Percentiles rank a stretch among this genome's conserved stretches.
phyloP scores from a whole-genome alignment of 2,329 filamentous ascomycete species.

The Ophiosphaerella narmari region DNA sequence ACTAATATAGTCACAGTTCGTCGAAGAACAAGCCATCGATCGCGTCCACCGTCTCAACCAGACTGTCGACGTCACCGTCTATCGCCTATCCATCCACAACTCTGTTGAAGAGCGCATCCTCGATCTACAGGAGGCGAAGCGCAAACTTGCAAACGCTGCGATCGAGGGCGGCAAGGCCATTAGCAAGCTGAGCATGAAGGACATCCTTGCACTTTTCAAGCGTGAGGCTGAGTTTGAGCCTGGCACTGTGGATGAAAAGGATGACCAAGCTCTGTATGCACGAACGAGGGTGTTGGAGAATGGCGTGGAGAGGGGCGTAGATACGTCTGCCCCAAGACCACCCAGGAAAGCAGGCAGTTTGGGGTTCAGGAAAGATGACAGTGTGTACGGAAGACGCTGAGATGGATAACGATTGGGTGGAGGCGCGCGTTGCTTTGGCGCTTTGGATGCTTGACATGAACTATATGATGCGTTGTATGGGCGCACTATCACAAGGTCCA shows the following conservation, averaged over 20 bases:
- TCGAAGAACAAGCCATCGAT: conserved; percentile 98
- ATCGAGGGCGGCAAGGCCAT: conserved; percentile 82
- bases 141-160: conserved; percentile 85
- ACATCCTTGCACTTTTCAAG: conserved; percentile 89
- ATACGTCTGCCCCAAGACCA: conserved; percentile 26
- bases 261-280: conserved; percentile 41
- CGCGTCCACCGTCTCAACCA: conserved; percentile 98
- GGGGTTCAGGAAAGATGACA: conserved; percentile 42
- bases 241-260: conserved; percentile 47
- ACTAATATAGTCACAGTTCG: conserved; percentile 64
- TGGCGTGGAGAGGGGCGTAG: conserved; percentile 2
- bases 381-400: conserved; percentile 48
- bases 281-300: conserved; percentile 36
- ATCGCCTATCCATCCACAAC: conserved; percentile 84
- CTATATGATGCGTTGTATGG: neutral
- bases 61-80: conserved; percentile 91
- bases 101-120: conserved; percentile 94
- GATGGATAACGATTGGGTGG: no score
- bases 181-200: conserved; percentile 86
- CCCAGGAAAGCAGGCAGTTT: conserved; percentile 38
- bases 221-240: conserved; percentile 64
- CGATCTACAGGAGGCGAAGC: conserved; percentile 92
- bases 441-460: neutral
- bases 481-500: neutral
- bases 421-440: neutral